These are phyloP conservation scores for Wickerhamomyces ciferrii DNA, from an alignment of 805 yeast genomes.

Conservation along the genomic window DNA sequence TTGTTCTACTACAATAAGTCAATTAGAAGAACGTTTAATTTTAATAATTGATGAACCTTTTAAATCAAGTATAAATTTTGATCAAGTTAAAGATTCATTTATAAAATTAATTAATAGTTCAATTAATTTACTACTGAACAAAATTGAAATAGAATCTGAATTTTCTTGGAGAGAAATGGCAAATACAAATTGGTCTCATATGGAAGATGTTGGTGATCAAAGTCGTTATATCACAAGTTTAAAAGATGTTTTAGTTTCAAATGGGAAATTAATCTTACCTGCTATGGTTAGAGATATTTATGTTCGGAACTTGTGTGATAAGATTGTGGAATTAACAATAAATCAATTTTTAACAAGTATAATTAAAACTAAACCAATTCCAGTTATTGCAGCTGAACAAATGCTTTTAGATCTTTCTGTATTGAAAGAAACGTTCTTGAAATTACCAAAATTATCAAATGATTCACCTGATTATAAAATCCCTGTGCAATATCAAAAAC, in stretches of 20 bases:
- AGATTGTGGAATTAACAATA: slow-evolving; percentile 60
- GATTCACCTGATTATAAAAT: slow-evolving; percentile 6
- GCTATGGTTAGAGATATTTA: slow-evolving; percentile 66
- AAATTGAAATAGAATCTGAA: slow-evolving; percentile 56
- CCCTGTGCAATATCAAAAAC: slow-evolving; percentile 30
- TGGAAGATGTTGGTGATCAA: slow-evolving; percentile 63
- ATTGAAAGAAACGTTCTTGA: slow-evolving; percentile 47
- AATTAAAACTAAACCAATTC: slow-evolving; percentile 58
- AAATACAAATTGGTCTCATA: slow-evolving; percentile 67
- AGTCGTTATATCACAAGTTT: slow-evolving; percentile 66
- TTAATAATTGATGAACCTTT: slow-evolving; percentile 36
- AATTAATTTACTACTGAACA: slow-evolving; percentile 47
- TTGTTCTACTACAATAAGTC: slow-evolving; percentile 71
- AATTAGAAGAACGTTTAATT: slow-evolving; percentile 59
- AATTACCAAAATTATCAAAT: slow-evolving; percentile 14
- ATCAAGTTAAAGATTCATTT: slow-evolving; percentile 48
- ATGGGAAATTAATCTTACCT: slow-evolving; percentile 44
- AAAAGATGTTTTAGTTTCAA: slow-evolving; percentile 38
- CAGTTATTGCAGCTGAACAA: slow-evolving; percentile 74
- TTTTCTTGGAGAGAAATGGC: slow-evolving; percentile 81
- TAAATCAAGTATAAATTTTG: slow-evolving; percentile 44
- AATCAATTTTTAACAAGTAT: slow-evolving; percentile 53
- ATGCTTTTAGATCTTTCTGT: slow-evolving; percentile 66
- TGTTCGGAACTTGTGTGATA: slow-evolving; percentile 69
- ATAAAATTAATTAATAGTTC: slow-evolving; percentile 53